Evolutionary conservation across 345 rosid species (phyloP).

Genomic region (Arabidopsis suecica): DNA sequence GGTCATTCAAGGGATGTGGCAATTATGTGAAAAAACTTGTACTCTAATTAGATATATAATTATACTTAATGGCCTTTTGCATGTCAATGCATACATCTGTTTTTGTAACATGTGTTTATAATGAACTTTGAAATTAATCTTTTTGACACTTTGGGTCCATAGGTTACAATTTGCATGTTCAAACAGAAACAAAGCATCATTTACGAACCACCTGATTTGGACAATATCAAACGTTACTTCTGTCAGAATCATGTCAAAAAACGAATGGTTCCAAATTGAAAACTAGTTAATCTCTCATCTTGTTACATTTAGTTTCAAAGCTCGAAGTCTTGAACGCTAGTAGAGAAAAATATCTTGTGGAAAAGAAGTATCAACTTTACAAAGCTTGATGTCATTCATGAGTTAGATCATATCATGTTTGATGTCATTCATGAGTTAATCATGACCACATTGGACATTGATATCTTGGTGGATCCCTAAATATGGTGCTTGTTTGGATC

Average conservation of each 20-base stretch:
- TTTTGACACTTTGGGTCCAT: background rate
- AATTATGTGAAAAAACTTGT: conserved; percentile 22
- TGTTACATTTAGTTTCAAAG: too few species aligned
- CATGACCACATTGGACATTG: background rate
- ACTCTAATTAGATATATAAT: background rate
- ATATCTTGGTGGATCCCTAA: background rate
- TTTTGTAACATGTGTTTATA: background rate
- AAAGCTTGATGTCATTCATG: background rate
- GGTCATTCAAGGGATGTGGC: conserved; percentile 7
- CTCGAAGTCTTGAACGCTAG: too few species aligned
- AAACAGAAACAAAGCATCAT: background rate
- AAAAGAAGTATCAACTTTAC: too few species aligned
- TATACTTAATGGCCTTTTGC: conserved; percentile 11
- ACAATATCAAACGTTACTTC: background rate
- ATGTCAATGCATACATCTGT: background rate
- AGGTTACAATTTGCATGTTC: background rate
- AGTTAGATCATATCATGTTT: background rate
- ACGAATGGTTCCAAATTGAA: too few species aligned
- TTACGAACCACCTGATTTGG: background rate
- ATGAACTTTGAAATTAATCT: background rate
- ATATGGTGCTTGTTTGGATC: conserved; percentile 4
- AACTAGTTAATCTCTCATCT: too few species aligned
- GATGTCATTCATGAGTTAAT: too few species aligned
- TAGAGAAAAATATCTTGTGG: too few species aligned
- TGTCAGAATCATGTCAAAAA: too few species aligned